Evolutionary conservation across 192 early-diverging fungal genomes (phyloP), one percentile per base, ranked within the genome.

Genomic region (Umbelopsis ramanniana): DNA sequence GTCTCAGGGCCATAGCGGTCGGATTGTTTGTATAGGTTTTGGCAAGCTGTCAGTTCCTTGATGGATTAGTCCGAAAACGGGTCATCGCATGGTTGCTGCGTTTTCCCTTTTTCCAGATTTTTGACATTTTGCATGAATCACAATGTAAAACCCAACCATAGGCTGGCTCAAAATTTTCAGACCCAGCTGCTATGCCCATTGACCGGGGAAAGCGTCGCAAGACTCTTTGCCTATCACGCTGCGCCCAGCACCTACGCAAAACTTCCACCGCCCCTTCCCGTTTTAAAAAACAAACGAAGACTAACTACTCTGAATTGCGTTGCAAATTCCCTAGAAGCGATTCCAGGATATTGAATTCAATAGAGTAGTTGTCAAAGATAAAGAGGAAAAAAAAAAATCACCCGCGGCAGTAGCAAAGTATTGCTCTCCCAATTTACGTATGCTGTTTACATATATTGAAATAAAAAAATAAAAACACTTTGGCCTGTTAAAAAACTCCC

Each of bases 51-150:
- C 57, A 63, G 26, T 37, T 29, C 19, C 24, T 1, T 35, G 33
- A 35, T 26, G 33, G 55, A 24, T 1, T 60, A 26, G 24, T 19
- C 33, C 26, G 55, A 60, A 60, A 29, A 35, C 17, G 14, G 57
- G 33, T 11, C 11, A 37, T 19, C 57, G 57, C 57, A 63, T 63
- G 57, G 57, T 63, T 63, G 48, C 57, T 63, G 26, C 35, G 17
- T 63, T 63, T 11, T 43, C 11, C 6, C 40, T 14, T 54, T 54
- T 24, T 2, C 26, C 8, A 6, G 2, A 5, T 22, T 63, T 63
- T 63, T 63, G 57, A 63, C 57, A 63, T 19, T 63, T 63, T 63
- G 57, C 57, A 63, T 63, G 57, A 63, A 63, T 37, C 57, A 63
- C 33, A 63, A 63, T 43, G 57, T 63, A 33, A 63, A 63, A 63